Conservation (phyloP, 305 asterid species). For the Fraxinus sp. region DNA sequence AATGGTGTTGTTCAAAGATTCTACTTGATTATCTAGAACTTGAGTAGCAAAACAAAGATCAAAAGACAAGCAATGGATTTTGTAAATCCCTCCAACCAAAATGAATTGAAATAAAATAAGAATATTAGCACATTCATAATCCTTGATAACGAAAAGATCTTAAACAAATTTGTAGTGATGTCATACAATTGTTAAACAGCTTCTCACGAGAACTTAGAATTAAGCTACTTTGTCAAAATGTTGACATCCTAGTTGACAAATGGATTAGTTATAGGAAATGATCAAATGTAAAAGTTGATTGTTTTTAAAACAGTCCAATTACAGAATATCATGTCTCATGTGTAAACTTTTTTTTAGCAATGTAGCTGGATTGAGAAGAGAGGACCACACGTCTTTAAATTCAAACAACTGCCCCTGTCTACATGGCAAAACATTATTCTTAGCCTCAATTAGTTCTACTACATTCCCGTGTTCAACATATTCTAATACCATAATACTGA, state of each 20-base stretch:
- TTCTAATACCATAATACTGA: neutral
- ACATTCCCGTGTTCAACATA: constrained; percentile 33
- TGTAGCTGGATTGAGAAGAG: constrained; percentile 29
- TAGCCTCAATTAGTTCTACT: constrained; percentile 45
- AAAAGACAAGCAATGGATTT: neutral
- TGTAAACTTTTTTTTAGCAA: too few species aligned
- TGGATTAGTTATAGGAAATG: too few species aligned
- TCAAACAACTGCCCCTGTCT: constrained; percentile 39
- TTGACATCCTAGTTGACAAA: too few species aligned
- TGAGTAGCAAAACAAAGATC: neutral
- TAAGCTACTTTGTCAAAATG: too few species aligned
- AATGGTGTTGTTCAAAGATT: neutral
- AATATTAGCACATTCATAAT: neutral
- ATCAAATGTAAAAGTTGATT: too few species aligned
- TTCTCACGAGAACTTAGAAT: constrained; percentile 10
- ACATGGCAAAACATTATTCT: constrained; percentile 31
- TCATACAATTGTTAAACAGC: constrained; percentile 31
- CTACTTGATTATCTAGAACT: neutral
- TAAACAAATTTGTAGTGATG: neutral
- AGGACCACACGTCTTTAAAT: constrained; percentile 60
- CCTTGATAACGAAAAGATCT: neutral
- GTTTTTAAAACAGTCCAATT: too few species aligned
- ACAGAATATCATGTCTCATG: too few species aligned
- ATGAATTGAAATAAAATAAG: neutral
- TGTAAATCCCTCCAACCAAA: neutral